Percentiles rank a stretch among this genome's conserved stretches.
phyloP scores from a whole-genome alignment of 495 filamentous ascomycete genomes.

The Collariella sp. region DNA sequence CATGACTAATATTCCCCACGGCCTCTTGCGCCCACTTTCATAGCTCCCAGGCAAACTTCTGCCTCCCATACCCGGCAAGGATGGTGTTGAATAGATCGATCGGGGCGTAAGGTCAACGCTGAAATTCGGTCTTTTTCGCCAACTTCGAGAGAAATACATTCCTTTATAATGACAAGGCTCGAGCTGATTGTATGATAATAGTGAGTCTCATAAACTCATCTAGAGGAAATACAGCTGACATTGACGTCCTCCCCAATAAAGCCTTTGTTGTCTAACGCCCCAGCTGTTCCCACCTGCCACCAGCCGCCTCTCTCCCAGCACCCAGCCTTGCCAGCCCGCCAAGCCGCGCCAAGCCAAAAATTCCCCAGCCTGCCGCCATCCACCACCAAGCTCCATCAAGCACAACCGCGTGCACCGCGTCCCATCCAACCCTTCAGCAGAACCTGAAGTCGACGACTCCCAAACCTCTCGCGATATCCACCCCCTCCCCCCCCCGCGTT shows the following conservation, averaged over 20 bases:
- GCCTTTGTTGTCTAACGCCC: too few species aligned
- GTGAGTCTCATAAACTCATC: neutral
- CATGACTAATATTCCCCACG: too few species aligned
- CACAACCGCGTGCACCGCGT: constrained; percentile 1
- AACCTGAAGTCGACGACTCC: neutral
- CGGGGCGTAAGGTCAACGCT: neutral
- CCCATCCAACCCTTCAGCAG: neutral
- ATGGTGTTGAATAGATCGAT: neutral
- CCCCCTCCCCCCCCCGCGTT: neutral
- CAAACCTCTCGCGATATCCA: too few species aligned
- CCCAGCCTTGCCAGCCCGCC: neutral
- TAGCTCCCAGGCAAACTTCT: too few species aligned
- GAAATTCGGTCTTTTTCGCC: neutral
- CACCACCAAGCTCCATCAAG: neutral
- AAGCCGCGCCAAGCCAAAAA: constrained; percentile 13
- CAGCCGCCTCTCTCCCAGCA: neutral
- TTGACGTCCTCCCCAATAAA: neutral
- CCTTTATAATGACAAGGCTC: constrained; percentile 7
- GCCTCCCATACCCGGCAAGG: too few species aligned
- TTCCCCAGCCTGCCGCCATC: constrained; percentile 1
- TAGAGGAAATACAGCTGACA: neutral
- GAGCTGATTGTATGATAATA: neutral
- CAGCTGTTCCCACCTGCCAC: neutral
- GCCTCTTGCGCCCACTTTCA: too few species aligned
- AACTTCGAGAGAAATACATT: neutral